Evolutionary conservation across 2,329 filamentous ascomycete species (phyloP), one percentile per base, ranked within the genome.

Genomic region (Sporothrix schenckii): DNA sequence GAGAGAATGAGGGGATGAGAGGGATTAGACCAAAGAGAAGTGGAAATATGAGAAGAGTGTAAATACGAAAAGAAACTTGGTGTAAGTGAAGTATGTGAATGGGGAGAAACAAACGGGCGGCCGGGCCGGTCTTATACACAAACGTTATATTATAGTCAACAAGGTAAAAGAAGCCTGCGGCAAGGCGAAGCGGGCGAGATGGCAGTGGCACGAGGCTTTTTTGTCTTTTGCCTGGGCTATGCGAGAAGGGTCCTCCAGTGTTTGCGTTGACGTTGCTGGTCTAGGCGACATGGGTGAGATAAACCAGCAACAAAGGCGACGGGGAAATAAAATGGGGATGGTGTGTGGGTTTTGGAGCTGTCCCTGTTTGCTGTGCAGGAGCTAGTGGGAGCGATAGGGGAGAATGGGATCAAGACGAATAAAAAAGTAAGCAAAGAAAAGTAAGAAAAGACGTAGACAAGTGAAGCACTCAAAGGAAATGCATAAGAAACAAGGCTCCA

Each of bases 351-450:
- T 24, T n/a, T 14, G 61, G 47, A 52, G 47, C 63, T 66, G 47
- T 66, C 27, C 63, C 27, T 66, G 63, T 66, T 66, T 66, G 19
- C 19, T 27, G 47, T 66, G 63, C 63, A 66, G 44, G 61, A 21
- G 14, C 30, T 47, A 34, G 30, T 34, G 41, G 41, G 41, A 44
- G 14, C 41, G 53, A 56, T 19, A 52, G 19, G 19, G 53, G 53
- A 30, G 53, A 56, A 6, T 11, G 53, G 13, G 13, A 30, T 4
- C 11, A 14, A 34, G 53, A 34, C 1, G 19, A 19, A 58, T 30
- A 58, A 10, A 3, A 19, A 34, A n/a, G 3, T 2, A 47, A 21
- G 54, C 2, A 41, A 44, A 21, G 30, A 39, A 44, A 21, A 44
- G 34, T 27, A 10, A 9, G 50, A 27, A 49, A 16, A 49, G 14